Evolutionary conservation across 2,329 filamentous ascomycete species (phyloP).

Genomic region (Apiospora marii): DNA sequence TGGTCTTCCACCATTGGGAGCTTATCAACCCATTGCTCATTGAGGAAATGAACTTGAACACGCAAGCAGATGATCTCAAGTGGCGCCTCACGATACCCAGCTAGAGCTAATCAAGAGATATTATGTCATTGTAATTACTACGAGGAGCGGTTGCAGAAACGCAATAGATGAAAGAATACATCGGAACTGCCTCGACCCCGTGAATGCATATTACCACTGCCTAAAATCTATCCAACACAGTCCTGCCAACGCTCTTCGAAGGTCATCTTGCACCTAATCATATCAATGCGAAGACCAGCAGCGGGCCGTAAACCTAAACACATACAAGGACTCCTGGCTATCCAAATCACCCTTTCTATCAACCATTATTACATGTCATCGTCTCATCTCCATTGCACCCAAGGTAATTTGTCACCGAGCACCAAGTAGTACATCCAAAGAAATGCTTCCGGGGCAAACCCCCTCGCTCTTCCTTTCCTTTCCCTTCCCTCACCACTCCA

Average conservation of each 20-base stretch:
- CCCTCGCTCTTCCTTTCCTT: too few species aligned
- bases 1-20: not conserved
- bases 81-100: not conserved
- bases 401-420: too few species aligned
- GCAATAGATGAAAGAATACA: not conserved
- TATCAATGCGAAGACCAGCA: too few species aligned
- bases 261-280: too few species aligned
- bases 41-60: not conserved
- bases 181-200: not conserved
- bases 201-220: not conserved
- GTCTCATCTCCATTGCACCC: not conserved
- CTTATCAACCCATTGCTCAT: not conserved
- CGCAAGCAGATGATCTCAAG: not conserved
- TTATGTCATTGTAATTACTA: not conserved
- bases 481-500: conserved; percentile 43
- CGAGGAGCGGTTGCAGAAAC: not conserved
- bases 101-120: not conserved
- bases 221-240: not conserved
- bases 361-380: not conserved
- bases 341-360: not conserved
- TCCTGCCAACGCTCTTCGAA: not conserved
- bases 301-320: too few species aligned
- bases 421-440: too few species aligned
- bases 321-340: too few species aligned
- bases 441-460: too few species aligned